Percentiles rank a stretch among this genome's conserved stretches.
Conservation (phyloP, 1,284 basidiomycete species). For the Apiotrichum gamsii region DNA sequence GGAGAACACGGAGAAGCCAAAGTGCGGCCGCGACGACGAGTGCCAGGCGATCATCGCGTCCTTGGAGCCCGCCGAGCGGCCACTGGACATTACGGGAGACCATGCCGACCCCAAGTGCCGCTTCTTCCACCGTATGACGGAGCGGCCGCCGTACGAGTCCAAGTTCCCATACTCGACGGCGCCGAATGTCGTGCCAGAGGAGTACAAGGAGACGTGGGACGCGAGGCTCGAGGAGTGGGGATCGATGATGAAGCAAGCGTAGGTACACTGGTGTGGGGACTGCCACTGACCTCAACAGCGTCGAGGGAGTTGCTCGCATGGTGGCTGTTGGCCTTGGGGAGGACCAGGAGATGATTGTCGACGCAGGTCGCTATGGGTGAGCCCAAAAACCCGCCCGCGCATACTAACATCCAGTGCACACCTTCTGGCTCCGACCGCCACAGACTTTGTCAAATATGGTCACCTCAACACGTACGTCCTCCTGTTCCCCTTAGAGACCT, state of each 20-base stretch:
- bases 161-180: constrained; percentile 67
- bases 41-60: constrained; percentile 42
- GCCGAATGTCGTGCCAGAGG: constrained; percentile 68
- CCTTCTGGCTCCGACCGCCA: constrained; percentile 82
- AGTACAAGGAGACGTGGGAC: constrained; percentile 59
- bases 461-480: constrained; percentile 51
- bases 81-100: constrained; percentile 62
- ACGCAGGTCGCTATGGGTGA: constrained; percentile 75
- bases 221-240: constrained; percentile 72
- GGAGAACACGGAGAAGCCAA: constrained; percentile 87
- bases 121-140: constrained; percentile 84
- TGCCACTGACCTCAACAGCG: constrained; percentile 50
- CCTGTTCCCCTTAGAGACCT: background rate
- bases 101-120: constrained; percentile 84
- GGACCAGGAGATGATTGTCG: constrained; percentile 58
- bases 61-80: constrained; percentile 68
- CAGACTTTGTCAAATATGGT: constrained; percentile 72
- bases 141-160: constrained; percentile 67
- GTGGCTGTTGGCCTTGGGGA: constrained; percentile 70
- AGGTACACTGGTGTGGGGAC: constrained; percentile 35
- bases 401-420: constrained; percentile 57
- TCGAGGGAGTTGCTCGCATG: constrained; percentile 75
- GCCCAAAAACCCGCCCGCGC: constrained; percentile 16
- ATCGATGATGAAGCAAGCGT: constrained; percentile 74
- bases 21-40: constrained; percentile 56